Evolutionary conservation across 169 alveolate species (phyloP).

Genomic region (Perkinsus olseni): DNA sequence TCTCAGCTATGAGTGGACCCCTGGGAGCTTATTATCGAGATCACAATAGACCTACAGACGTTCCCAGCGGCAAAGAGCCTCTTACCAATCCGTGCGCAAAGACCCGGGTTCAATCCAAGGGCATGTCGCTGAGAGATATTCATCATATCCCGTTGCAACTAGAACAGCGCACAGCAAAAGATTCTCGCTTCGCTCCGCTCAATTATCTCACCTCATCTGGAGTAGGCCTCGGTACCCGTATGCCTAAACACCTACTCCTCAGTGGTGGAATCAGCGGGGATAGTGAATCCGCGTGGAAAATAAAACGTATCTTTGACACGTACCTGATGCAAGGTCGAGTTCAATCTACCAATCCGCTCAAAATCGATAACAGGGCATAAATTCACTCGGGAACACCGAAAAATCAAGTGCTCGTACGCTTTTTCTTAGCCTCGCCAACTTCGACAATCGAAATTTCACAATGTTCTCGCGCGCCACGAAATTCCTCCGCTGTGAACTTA

Average conservation of each 20-base stretch:
- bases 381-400: no score
- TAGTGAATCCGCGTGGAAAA: conserved; percentile 53
- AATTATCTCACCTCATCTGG: conserved; percentile 27
- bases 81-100: neutral
- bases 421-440: no score
- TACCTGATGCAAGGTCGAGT: neutral
- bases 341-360: no score
- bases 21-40: no score
- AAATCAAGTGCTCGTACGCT: no score
- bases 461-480: no score
- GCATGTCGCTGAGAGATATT: neutral
- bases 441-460: no score
- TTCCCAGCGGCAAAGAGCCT: no score
- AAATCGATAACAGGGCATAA: no score
- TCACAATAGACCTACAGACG: no score
- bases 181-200: neutral
- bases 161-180: neutral
- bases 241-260: conserved; percentile 61
- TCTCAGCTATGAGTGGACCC: no score
- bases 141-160: neutral
- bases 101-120: neutral
- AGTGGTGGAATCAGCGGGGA: conserved; percentile 62
- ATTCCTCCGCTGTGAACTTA: neutral
- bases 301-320: conserved; percentile 35
- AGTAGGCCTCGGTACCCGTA: conserved; percentile 65